phyloP scores from a whole-genome alignment of 2,329 filamentous ascomycete species.

The Pseudocercospora pini-densiflorae region DNA sequence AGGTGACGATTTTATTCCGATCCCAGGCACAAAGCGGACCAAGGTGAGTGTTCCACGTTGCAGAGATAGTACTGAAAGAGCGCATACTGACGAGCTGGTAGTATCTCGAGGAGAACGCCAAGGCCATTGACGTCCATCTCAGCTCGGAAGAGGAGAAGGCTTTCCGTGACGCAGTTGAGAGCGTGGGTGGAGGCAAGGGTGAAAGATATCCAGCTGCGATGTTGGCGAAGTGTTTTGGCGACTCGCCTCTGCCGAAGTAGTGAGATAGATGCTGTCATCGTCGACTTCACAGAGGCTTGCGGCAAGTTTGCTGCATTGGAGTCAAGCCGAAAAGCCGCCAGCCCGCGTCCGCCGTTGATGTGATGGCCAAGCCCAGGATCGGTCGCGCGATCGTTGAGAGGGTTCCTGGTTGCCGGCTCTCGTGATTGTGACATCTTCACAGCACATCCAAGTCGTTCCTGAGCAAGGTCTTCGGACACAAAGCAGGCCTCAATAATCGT shows the following conservation, averaged over 20 bases:
- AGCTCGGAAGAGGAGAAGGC: constrained; percentile 34
- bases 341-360: background rate
- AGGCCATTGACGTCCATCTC: constrained; percentile 30
- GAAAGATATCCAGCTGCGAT: constrained; percentile 36
- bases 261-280: background rate
- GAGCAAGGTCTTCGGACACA: background rate
- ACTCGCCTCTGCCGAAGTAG: constrained; percentile 27
- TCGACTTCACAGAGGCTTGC: background rate
- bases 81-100: background rate
- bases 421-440: background rate
- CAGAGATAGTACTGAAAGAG: background rate
- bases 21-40: constrained; percentile 45
- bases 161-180: constrained; percentile 38
- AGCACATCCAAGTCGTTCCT: background rate
- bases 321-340: background rate
- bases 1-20: constrained; percentile 48
- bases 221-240: constrained; percentile 35
- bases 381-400: background rate
- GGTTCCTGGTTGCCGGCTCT: background rate
- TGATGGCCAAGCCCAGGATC: background rate
- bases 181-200: constrained; percentile 37
- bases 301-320: background rate
- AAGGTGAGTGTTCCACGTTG: constrained; percentile 15
- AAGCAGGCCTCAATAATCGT: background rate
- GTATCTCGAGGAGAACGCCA: constrained; percentile 36